Evolutionary conservation across 345 rosid species (phyloP).

Genomic region (thale cress (Arabidopsis thaliana)): TAIR10.1 NC_003070.9:12368001-12368500

Average conservation of each 20-base stretch:
- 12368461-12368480: neutral
- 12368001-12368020: slow-evolving; percentile 94
- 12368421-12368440: slow-evolving; percentile 1
- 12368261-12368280: slow-evolving; percentile 62
- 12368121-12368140: slow-evolving; percentile 94
- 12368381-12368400: no score
- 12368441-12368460: neutral
- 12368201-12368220: slow-evolving; percentile 73
- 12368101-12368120: slow-evolving; percentile 7
- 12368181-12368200: slow-evolving; percentile 99
- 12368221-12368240: slow-evolving; percentile 97
- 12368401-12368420: neutral
- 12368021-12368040: slow-evolving; percentile 96
- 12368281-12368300: slow-evolving; percentile 63
- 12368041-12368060: slow-evolving; percentile 56
- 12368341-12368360: neutral
- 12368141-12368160: slow-evolving; percentile 80
- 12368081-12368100: neutral
- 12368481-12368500: neutral
- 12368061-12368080: neutral
- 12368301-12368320: slow-evolving; percentile 16
- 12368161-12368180: slow-evolving; percentile 94
- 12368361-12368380: neutral
- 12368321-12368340: neutral
- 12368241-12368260: slow-evolving; percentile 80